Percentiles rank a stretch among this genome's conserved stretches.
These are phyloP conservation scores for Coemansia sp. DNA, from an alignment of 192 early-diverging fungal genomes.

Conservation along the genomic window DNA sequence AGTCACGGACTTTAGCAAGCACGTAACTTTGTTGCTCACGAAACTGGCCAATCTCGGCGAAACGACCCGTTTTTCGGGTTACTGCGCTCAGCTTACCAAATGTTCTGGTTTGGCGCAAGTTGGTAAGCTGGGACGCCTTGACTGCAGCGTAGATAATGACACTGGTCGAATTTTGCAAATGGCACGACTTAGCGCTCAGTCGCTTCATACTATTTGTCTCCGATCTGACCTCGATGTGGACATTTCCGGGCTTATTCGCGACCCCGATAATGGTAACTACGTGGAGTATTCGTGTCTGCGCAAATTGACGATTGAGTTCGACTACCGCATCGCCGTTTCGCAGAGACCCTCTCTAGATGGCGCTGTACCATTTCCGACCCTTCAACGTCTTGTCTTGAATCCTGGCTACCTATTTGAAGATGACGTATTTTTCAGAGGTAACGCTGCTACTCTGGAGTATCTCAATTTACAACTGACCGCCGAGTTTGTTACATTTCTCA, in stretches of 20 bases:
- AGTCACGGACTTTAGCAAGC: too few species aligned
- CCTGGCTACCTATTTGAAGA: background rate
- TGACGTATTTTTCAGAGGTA: background rate
- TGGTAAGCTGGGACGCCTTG: background rate
- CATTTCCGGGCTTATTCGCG: background rate
- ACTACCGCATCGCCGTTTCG: background rate
- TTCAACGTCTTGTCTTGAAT: background rate
- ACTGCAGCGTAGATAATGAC: background rate
- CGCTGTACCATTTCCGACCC: background rate
- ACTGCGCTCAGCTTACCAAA: background rate
- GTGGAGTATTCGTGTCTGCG: background rate
- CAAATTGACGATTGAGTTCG: background rate
- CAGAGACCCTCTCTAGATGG: background rate
- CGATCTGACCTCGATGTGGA: background rate
- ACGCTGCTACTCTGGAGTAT: background rate
- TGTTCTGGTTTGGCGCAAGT: fast-evolving
- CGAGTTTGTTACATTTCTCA: background rate
- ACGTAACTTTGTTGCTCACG: background rate
- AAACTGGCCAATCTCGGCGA: background rate
- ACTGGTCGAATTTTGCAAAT: background rate
- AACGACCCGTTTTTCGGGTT: background rate
- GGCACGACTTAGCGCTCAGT: background rate
- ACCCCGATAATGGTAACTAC: background rate
- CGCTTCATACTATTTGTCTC: background rate
- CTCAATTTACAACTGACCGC: background rate